Conservation (phyloP, 1,284 basidiomycete genomes). For the Cerrena zonata region DNA sequence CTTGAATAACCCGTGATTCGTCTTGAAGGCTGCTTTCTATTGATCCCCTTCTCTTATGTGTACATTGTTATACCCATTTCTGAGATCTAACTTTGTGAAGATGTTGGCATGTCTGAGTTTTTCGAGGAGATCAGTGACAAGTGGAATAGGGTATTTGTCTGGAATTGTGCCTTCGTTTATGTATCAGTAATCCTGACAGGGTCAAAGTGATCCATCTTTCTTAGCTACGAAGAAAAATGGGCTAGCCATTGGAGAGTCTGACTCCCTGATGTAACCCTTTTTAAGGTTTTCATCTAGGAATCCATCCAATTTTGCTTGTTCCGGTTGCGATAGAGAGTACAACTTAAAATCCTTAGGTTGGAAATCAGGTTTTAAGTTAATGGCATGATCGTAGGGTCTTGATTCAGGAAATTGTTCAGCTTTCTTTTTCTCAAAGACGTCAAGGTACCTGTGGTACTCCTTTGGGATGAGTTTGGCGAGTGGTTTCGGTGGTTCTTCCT, state of each 20-base stretch:
- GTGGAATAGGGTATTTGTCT: constrained; percentile 30
- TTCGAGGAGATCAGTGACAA: constrained; percentile 29
- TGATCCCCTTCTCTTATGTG: constrained; percentile 17
- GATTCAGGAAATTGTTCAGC: constrained; percentile 12
- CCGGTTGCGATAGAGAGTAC: constrained; percentile 20
- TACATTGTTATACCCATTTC: constrained; percentile 21
- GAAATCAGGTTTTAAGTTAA: constrained; percentile 14
- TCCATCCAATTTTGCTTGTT: constrained; percentile 20
- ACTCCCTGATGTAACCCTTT: constrained; percentile 18
- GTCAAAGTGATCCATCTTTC: constrained; percentile 31
- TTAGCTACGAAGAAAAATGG: constrained; percentile 38
- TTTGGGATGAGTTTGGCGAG: not conserved
- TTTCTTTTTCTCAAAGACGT: not conserved
- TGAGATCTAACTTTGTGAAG: constrained; percentile 33
- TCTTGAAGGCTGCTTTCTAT: constrained; percentile 17
- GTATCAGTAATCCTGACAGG: constrained; percentile 26
- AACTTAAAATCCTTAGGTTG: constrained; percentile 14
- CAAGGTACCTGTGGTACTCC: not conserved
- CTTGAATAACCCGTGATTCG: constrained; percentile 21
- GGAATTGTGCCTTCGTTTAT: constrained; percentile 27
- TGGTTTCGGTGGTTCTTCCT: not conserved
- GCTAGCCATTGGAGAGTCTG: constrained; percentile 22
- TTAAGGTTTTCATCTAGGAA: constrained; percentile 29
- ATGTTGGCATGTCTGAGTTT: constrained; percentile 20
- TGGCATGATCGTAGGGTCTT: constrained; percentile 16